Evolutionary conservation across 2,329 filamentous ascomycete species (phyloP), one percentile per base, ranked within the genome.

Genomic region (Exophiala sp.): DNA sequence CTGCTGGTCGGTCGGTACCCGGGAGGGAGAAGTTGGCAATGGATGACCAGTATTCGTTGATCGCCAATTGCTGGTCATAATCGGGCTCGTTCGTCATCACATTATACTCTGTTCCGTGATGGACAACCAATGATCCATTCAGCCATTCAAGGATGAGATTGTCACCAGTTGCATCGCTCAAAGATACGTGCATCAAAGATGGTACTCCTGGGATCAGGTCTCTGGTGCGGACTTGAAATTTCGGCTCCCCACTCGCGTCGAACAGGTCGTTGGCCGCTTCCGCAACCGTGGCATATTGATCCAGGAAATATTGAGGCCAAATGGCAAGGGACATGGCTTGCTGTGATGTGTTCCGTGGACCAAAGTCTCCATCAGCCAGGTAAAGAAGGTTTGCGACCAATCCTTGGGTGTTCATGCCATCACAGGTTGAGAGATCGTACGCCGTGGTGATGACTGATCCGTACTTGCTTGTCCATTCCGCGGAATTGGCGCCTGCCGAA

Each of bases 51-150:
- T 52, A 52, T 1, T 18, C n/a, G 32, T 47, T 39, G 16, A 52
- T 36, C 2, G 50, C 50, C 11, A 52, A 10, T 16, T 52, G 50
- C 16, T 46, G n/a, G 29, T 52, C 50, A 16, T 21, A 52, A 16
- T 14, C 20, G 21, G 50, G 50, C 20, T 52, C 50, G 18, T 52
- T 52, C 7, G 50, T 52, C 50, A 52, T 52, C 29, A 52, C 42
- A n/a, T 52, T 34, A n/a, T 38, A 52, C 42, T 52, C 7, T 18
- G 11, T 40, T 5, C 33, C 41, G 7, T 47, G 42, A 33, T 52
- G 50, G 3, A 29, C 16, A 20, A 47, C 34, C 6, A 52, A 24
- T 18, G 34, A 29, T 7, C 50, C 50, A 24, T 52, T 39, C 10
- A 52, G 11, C 34, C 41, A 52, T 24, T 52, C 50, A 6, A 47